phyloP scores from a whole-genome alignment of 305 asterid genomes.

The Petunia hybrid region DNA sequence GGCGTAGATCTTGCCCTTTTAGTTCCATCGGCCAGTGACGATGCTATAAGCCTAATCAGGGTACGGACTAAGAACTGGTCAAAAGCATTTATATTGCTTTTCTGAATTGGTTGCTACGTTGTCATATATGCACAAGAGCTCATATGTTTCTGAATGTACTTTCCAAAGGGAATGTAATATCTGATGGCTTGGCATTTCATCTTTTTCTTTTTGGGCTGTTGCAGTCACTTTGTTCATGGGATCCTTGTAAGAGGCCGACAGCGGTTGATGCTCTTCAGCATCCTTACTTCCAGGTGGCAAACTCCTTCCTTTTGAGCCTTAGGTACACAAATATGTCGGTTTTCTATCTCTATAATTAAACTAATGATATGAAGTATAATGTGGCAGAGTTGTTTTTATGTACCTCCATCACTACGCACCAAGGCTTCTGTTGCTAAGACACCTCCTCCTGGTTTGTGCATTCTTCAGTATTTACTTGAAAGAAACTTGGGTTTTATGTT shows the following conservation, averaged over 20 bases:
- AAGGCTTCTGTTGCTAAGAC: conserved; percentile 68
- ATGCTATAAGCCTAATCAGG: conserved; percentile 72
- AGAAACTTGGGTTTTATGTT: conserved; percentile 18
- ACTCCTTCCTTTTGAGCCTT: conserved; percentile 25
- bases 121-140: conserved; percentile 12
- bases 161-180: background rate
- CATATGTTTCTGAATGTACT: background rate
- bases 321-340: background rate
- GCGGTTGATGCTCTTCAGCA: conserved; percentile 92
- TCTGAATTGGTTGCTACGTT: background rate
- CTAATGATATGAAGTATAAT: conserved; percentile 33
- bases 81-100: background rate
- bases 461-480: background rate
- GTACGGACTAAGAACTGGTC: conserved; percentile 47
- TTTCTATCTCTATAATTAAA: background rate
- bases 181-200: conserved; percentile 4
- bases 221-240: conserved; percentile 96
- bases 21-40: conserved; percentile 82
- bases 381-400: conserved; percentile 80
- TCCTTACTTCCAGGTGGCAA: conserved; percentile 88
- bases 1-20: conserved; percentile 68
- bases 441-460: conserved; percentile 82
- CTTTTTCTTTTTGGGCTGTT: conserved; percentile 23
- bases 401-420: conserved; percentile 90
- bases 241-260: conserved; percentile 92